Percentiles rank a stretch among this genome's conserved stretches.
Evolutionary conservation across 306 rosid species (phyloP).

Genomic region (Lathyrus sativus): DNA sequence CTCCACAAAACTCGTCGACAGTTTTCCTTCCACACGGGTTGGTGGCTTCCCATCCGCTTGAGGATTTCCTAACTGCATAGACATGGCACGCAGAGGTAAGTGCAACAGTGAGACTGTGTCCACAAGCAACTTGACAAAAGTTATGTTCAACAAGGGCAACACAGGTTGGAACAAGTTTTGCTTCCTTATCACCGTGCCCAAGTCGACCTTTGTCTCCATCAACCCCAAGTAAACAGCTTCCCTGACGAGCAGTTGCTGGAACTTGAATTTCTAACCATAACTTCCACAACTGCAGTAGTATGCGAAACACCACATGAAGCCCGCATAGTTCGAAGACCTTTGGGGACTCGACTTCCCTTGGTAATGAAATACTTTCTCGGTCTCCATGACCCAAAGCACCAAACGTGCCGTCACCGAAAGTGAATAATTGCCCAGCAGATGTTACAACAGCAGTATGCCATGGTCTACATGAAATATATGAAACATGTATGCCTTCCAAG

Average conservation of each 20-base stretch:
- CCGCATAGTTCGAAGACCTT: slow-evolving; percentile 94
- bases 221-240: slow-evolving; percentile 97
- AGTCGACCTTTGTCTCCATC: slow-evolving; percentile 99
- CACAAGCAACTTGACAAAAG: slow-evolving; percentile 93
- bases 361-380: slow-evolving; percentile 71
- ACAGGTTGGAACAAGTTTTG: slow-evolving; percentile 96
- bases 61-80: slow-evolving; percentile 85
- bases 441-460: slow-evolving; percentile 99
- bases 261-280: slow-evolving; percentile 93
- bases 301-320: slow-evolving; percentile 99
- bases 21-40: slow-evolving; percentile 78
- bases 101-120: slow-evolving; percentile 93
- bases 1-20: slow-evolving; percentile 84
- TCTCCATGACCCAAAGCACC: slow-evolving; percentile 98
- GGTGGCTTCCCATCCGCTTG: slow-evolving; percentile 93
- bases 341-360: slow-evolving; percentile 95
- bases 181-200: slow-evolving; percentile 97
- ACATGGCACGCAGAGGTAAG: slow-evolving; percentile 88
- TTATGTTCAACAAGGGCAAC: slow-evolving; percentile 94
- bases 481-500: slow-evolving; percentile 92
- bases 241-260: slow-evolving; percentile 95
- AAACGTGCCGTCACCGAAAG: slow-evolving; percentile 97
- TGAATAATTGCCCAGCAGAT: slow-evolving; percentile 93
- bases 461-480: slow-evolving; percentile 95
- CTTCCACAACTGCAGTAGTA: slow-evolving; percentile 98